These are phyloP conservation scores for Coemansia sp. DNA, from an alignment of 192 early-diverging fungal species.

Conservation along the genomic window DNA sequence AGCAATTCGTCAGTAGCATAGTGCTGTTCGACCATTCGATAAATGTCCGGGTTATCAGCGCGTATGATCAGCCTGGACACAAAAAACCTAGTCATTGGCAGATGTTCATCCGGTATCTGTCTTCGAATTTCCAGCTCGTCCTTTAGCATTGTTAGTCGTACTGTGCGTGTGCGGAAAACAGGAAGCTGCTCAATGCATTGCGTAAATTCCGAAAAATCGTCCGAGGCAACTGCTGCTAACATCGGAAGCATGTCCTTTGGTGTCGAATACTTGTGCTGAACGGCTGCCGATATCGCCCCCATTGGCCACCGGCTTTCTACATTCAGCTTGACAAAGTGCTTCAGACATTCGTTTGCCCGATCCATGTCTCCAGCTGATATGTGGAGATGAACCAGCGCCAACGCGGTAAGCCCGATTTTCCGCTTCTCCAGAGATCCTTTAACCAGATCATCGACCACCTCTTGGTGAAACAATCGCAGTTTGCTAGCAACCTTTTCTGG, in stretches of 20 bases:
- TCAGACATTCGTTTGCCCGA: not conserved
- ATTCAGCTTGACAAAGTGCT: not conserved
- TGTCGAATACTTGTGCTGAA: not conserved
- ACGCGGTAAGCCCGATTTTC: not conserved
- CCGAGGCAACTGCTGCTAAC: not conserved
- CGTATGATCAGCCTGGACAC: not conserved
- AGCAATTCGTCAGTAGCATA: not conserved
- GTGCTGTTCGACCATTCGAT: slow-evolving; percentile 5
- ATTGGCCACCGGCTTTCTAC: not conserved
- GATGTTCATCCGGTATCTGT: not conserved
- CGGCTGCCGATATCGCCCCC: not conserved
- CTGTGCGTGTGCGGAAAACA: not conserved
- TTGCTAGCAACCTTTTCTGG: slow-evolving; percentile 1
- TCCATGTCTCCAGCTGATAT: not conserved
- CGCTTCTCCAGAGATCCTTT: not conserved
- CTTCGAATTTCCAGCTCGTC: not conserved
- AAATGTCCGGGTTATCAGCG: slow-evolving; percentile 1
- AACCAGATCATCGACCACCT: not conserved
- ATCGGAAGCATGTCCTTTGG: slow-evolving; percentile 1
- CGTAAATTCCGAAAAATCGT: not conserved
- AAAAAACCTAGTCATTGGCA: slow-evolving; percentile 20
- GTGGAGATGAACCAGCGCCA: slow-evolving; percentile 14
- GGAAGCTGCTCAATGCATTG: not conserved
- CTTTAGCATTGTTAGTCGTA: not conserved
- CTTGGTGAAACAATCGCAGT: not conserved